phyloP scores from a whole-genome alignment of 208 protist genomes.

The Trypanosoma platydactyli region DNA sequence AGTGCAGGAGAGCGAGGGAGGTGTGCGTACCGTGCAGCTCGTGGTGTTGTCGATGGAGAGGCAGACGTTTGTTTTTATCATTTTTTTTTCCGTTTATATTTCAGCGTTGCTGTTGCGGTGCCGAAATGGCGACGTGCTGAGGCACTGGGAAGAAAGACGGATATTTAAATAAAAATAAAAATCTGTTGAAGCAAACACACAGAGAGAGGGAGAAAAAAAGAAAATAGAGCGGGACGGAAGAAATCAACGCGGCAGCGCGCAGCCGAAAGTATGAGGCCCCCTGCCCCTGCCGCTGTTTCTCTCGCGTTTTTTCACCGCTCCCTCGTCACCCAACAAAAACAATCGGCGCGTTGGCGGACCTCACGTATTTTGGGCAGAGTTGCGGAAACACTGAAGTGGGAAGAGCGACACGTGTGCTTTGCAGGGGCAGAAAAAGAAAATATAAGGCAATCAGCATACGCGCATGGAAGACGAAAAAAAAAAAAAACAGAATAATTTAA shows the following conservation, averaged over 20 bases:
- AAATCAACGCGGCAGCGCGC: not conserved
- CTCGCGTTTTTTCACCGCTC: too few species aligned
- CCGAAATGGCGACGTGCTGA: too few species aligned
- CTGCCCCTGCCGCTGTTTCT: too few species aligned
- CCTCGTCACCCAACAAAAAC: not conserved
- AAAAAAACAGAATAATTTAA: not conserved
- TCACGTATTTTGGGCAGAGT: too few species aligned
- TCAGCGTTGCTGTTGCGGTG: too few species aligned
- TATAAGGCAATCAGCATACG: constrained; percentile 9
- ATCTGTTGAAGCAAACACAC: constrained; percentile 7
- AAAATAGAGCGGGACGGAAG: constrained; percentile 22
- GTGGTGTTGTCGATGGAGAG: too few species aligned
- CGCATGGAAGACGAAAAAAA: constrained; percentile 5
- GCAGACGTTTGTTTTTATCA: not conserved
- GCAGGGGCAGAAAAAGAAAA: constrained; percentile 17
- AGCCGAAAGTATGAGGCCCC: too few species aligned
- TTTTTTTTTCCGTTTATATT: not conserved
- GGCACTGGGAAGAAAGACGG: too few species aligned
- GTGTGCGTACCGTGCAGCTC: too few species aligned
- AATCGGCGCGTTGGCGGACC: too few species aligned
- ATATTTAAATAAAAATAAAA: constrained; percentile 16
- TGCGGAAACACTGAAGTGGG: too few species aligned
- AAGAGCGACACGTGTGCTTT: not conserved
- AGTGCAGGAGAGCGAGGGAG: too few species aligned
- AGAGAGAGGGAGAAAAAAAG: constrained; percentile 18